phyloP scores from a whole-genome alignment of 768 basidiomycete genomes.

The Dioszegia aurantiaca region DNA sequence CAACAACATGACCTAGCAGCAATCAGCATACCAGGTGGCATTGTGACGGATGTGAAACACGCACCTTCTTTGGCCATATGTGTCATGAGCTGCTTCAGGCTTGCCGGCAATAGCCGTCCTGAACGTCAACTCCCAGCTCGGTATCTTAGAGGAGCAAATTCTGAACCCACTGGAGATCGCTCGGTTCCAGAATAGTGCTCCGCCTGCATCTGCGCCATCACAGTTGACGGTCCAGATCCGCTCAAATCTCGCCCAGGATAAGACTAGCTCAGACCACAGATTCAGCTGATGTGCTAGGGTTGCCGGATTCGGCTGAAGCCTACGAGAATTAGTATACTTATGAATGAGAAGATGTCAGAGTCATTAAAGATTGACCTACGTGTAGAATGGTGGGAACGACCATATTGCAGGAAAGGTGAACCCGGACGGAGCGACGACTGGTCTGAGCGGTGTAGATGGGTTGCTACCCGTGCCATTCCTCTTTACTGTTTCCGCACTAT shows the following conservation, averaged over 20 bases:
- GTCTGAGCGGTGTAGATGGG: slow-evolving; percentile 30
- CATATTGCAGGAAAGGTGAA: slow-evolving; percentile 53
- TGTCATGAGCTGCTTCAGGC: slow-evolving; percentile 33
- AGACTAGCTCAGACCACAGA: slow-evolving; percentile 52
- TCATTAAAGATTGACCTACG: slow-evolving; percentile 32
- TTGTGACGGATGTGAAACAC: background rate
- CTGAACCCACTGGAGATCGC: slow-evolving; percentile 49
- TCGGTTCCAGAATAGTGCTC: slow-evolving; percentile 50
- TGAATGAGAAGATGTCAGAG: background rate
- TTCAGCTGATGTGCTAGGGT: slow-evolving; percentile 51
- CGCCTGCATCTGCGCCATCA: slow-evolving; percentile 28
- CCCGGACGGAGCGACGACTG: slow-evolving; percentile 29
- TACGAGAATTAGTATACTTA: slow-evolving; percentile 15
- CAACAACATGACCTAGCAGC: slow-evolving; percentile 33
- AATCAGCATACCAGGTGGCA: background rate
- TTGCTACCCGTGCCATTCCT: background rate
- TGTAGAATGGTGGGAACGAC: slow-evolving; percentile 56
- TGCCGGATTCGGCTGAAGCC: slow-evolving; percentile 53
- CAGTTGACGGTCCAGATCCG: slow-evolving; percentile 46
- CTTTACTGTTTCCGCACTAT: background rate
- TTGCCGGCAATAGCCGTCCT: slow-evolving; percentile 40
- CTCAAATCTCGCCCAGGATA: slow-evolving; percentile 48
- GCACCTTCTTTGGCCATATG: slow-evolving; percentile 49
- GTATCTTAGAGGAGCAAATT: background rate
- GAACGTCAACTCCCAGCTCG: slow-evolving; percentile 1